Conservation (phyloP, 129 eudicot species). For the Flaveria sonorensis region DNA sequence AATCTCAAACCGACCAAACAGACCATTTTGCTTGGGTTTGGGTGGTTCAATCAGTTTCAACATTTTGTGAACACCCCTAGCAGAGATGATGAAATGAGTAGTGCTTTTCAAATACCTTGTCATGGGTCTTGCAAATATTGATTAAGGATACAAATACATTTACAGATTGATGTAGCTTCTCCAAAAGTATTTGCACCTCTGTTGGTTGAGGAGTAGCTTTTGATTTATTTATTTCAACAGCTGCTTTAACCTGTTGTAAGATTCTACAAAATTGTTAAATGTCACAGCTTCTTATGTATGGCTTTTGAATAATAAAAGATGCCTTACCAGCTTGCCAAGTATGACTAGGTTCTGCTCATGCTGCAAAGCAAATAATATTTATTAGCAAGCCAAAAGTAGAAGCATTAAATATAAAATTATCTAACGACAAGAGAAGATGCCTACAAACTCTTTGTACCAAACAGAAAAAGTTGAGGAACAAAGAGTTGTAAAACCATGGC, state of each 20-base stretch:
- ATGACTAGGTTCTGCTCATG: conserved; percentile 71
- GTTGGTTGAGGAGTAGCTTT: conserved; percentile 48
- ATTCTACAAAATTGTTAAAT: conserved; percentile 13
- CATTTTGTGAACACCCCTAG: not conserved
- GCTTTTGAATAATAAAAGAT: conserved; percentile 22
- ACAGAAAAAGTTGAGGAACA: conserved; percentile 67
- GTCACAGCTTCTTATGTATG: conserved; percentile 9
- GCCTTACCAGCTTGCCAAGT: conserved; percentile 67
- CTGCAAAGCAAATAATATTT: conserved; percentile 44
- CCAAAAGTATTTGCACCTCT: conserved; percentile 50
- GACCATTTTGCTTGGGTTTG: not conserved
- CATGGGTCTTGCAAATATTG: conserved; percentile 62
- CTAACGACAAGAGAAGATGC: conserved; percentile 26
- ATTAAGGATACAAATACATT: conserved; percentile 68
- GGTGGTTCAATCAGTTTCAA: not conserved
- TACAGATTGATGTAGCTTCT: conserved; percentile 60
- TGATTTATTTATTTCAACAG: conserved; percentile 46
- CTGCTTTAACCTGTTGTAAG: conserved; percentile 62
- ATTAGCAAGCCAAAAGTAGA: conserved; percentile 24
- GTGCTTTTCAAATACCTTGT: conserved; percentile 49
- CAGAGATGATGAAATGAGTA: conserved; percentile 19
- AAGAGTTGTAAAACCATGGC: conserved; percentile 65
- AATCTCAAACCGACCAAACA: not conserved
- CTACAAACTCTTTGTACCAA: conserved; percentile 81
- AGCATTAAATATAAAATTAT: conserved; percentile 3